Conservation (phyloP, 495 filamentous ascomycete species). For the Xylaria flabelliformis region DNA sequence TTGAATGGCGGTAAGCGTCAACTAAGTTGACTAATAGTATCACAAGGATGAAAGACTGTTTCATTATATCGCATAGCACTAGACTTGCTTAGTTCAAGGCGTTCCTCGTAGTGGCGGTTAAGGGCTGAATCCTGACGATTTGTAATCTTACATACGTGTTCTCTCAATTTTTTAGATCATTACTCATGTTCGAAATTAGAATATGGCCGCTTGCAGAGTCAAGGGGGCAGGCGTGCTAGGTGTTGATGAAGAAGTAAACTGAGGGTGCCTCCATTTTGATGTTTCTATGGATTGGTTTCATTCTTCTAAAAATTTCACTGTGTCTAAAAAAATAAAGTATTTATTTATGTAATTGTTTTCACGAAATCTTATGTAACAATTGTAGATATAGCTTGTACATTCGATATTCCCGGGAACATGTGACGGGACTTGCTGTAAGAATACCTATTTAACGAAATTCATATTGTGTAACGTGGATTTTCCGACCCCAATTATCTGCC, state of each 20-base stretch:
- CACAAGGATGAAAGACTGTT: neutral
- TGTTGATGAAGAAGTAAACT: neutral
- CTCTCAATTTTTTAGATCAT: neutral
- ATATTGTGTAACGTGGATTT: neutral
- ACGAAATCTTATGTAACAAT: neutral
- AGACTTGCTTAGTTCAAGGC: neutral
- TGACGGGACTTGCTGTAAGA: neutral
- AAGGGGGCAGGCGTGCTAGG: neutral
- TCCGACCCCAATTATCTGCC: neutral
- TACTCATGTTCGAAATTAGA: neutral
- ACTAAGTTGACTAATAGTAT: constrained; percentile 13
- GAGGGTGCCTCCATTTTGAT: neutral
- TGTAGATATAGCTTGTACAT: neutral
- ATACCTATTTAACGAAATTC: neutral
- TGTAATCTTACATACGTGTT: neutral
- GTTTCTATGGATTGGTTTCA: neutral
- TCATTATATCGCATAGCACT: neutral
- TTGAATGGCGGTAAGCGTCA: neutral
- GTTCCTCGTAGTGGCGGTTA: neutral
- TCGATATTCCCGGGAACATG: neutral
- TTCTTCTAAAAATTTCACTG: too few relatives aligned
- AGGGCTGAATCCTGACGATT: neutral
- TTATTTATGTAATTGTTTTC: neutral
- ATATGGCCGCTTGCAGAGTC: neutral
- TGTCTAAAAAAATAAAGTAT: too few relatives aligned